Base-by-base conservation (phyloP, 331 rosid species). In the Prunus yedoensis region DNA sequence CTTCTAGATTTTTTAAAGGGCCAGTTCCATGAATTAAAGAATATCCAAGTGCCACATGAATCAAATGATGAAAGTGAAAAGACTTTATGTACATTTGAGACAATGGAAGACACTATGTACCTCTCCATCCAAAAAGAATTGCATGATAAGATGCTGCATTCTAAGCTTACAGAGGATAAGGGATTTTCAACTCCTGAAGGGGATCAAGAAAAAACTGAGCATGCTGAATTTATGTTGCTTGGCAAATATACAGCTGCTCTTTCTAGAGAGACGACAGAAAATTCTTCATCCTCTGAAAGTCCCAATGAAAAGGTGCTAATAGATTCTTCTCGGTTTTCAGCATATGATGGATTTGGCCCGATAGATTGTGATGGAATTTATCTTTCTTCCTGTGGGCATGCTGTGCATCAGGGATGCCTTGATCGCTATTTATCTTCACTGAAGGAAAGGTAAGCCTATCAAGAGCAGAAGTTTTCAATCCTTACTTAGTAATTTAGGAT, bases 361-460 rank as follows among this genome's bases (percentile, higher is more conserved):
- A 75, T 71, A 45, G 91, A 91, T 78, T 91, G 94, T 56, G 99
- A 92, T 83, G 99, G 99, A 70, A 82, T 91, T 82, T 89, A 85
- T 85, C 85, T 92, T 80, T 95, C 99, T 74, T 95, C 99, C 38
- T 95, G 99, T 81, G 99, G 99, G 61, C 99, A 95, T 81, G 97
- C 98, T 16, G 94, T 92, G 79, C 99, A 95, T 88, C 98, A 95
- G 89, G 88, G 85, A 25, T 95, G 99, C 80, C 98, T 95, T 75
- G 90, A 87, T 74, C 90, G 94, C 5, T 95, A 95, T 85, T 71
- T 92, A 82, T 87, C 87, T 83, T 95, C 98, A 8, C 76, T 95
- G 78, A 95, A 86, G 83, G 99, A 95, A 63, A 92, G 99, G 99
- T 91, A 87, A 61, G 73, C 60, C 66, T 66, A 12, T 38, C 64